Conservation (phyloP, 2,329 filamentous ascomycete genomes). For the Xylariaceae sp. region DNA sequence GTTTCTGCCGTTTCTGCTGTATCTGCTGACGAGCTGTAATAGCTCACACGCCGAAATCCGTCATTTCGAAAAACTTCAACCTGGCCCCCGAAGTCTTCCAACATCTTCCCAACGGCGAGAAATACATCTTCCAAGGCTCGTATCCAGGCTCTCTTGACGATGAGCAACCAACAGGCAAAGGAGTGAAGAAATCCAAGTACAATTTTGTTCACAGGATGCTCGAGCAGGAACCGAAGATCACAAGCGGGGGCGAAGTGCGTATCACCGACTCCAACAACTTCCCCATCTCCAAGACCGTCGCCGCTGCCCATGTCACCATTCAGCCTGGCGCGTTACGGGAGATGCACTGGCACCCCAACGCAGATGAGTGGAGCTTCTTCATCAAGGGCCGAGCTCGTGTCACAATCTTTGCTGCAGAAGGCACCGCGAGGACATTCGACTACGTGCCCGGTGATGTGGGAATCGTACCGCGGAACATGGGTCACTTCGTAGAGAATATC, state of each 20-base stretch:
- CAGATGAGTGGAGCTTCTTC: slow-evolving; percentile 81
- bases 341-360: slow-evolving; percentile 80
- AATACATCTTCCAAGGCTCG: slow-evolving; percentile 74
- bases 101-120: slow-evolving; percentile 61
- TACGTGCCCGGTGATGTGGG: slow-evolving; percentile 72
- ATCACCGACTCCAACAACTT: slow-evolving; percentile 76
- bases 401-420: slow-evolving; percentile 69
- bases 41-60: slow-evolving; percentile 68
- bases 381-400: slow-evolving; percentile 67
- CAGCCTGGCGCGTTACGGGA: slow-evolving; percentile 69
- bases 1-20: background rate
- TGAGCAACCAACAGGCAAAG: slow-evolving; percentile 57
- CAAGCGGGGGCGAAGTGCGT: slow-evolving; percentile 66
- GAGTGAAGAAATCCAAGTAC: slow-evolving; percentile 62
- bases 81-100: slow-evolving; percentile 67
- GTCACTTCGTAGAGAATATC: slow-evolving; percentile 78
- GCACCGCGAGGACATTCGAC: slow-evolving; percentile 69
- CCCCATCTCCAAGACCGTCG: slow-evolving; percentile 67
- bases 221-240: slow-evolving; percentile 61
- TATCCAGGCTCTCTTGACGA: slow-evolving; percentile 60
- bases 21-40: slow-evolving; percentile 13
- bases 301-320: slow-evolving; percentile 68
- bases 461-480: slow-evolving; percentile 73
- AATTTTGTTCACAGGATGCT: slow-evolving; percentile 71
- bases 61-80: slow-evolving; percentile 73